Conservation (phyloP, 495 filamentous ascomycete genomes). For the Evernia prunastri region DNA sequence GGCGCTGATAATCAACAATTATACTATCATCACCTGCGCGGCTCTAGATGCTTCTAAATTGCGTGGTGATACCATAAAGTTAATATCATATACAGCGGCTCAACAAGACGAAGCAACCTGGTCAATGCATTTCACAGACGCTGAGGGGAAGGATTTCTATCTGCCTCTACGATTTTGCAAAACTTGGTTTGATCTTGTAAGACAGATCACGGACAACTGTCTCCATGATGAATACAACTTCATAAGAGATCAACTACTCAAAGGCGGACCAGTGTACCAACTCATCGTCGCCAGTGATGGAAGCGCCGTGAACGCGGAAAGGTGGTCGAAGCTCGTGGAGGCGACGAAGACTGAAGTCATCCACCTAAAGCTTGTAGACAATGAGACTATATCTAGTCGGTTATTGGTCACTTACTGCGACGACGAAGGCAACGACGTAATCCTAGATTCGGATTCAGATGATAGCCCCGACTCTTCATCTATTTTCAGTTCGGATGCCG, state of each 20-base stretch:
- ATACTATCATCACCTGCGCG: conserved; percentile 13
- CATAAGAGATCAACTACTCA: conserved; percentile 11
- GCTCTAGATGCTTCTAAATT: conserved; percentile 2
- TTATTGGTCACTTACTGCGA: conserved; percentile 12
- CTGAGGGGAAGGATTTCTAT: conserved; percentile 10
- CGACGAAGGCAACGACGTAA: conserved; percentile 8
- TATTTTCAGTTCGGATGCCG: background rate
- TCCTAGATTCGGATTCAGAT: conserved; percentile 10
- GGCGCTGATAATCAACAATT: conserved; percentile 13
- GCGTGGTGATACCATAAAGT: conserved; percentile 8
- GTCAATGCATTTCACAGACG: conserved; percentile 14
- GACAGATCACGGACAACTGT: conserved; percentile 9
- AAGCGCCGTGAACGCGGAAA: conserved; percentile 9
- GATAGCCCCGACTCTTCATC: background rate
- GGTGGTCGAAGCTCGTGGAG: conserved; percentile 9
- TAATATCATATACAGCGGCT: conserved; percentile 5
- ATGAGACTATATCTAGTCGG: conserved; percentile 1
- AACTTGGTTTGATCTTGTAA: conserved; percentile 17
- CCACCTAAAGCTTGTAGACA: conserved; percentile 8
- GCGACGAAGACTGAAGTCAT: conserved; percentile 9
- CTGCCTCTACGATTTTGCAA: conserved; percentile 11
- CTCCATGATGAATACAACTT: conserved; percentile 11
- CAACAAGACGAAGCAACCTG: conserved; percentile 13
- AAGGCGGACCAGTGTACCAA: conserved; percentile 6
- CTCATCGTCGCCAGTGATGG: conserved; percentile 1